These are phyloP conservation scores for Aspergillus incahuasiensis DNA, from an alignment of 495 filamentous ascomycete genomes.

Conservation along the genomic window DNA sequence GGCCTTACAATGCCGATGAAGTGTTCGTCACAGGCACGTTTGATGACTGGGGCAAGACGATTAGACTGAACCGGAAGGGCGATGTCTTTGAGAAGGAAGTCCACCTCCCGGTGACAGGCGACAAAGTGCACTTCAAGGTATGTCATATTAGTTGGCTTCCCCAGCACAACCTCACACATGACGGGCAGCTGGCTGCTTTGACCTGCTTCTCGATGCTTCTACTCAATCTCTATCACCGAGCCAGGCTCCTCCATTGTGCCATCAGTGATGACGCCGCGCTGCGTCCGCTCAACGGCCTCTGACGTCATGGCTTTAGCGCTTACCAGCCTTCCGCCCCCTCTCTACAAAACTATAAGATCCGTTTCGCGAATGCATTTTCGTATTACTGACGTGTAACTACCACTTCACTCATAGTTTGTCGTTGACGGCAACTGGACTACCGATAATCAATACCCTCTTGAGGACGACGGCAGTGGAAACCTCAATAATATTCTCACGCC, in stretches of 20 bases:
- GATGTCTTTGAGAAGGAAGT: slow-evolving; percentile 74
- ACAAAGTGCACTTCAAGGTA: slow-evolving; percentile 85
- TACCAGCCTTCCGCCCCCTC: not conserved
- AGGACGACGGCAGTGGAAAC: slow-evolving; percentile 71
- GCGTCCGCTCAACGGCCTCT: slow-evolving; percentile 13
- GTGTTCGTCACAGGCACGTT: slow-evolving; percentile 96
- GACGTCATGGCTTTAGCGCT: slow-evolving; percentile 31
- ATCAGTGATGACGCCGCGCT: slow-evolving; percentile 28
- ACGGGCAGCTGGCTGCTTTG: slow-evolving; percentile 3
- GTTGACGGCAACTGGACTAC: slow-evolving; percentile 85
- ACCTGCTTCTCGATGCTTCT: slow-evolving; percentile 1
- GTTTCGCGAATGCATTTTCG: slow-evolving; percentile 6
- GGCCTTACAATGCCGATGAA: slow-evolving; percentile 72
- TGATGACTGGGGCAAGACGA: slow-evolving; percentile 84
- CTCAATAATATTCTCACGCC: slow-evolving; percentile 84
- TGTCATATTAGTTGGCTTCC: slow-evolving; percentile 13
- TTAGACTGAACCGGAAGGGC: slow-evolving; percentile 70
- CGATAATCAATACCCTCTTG: slow-evolving; percentile 70
- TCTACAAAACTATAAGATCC: slow-evolving; percentile 23
- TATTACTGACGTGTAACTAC: slow-evolving; percentile 13
- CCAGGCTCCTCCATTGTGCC: slow-evolving; percentile 1
- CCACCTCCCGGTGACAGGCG: slow-evolving; percentile 51
- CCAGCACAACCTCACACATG: not conserved
- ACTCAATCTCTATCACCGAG: not conserved
- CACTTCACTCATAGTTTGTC: slow-evolving; percentile 66